Base-by-base conservation (phyloP, 345 rosid species). In the Bruguiera parviflora region DNA sequence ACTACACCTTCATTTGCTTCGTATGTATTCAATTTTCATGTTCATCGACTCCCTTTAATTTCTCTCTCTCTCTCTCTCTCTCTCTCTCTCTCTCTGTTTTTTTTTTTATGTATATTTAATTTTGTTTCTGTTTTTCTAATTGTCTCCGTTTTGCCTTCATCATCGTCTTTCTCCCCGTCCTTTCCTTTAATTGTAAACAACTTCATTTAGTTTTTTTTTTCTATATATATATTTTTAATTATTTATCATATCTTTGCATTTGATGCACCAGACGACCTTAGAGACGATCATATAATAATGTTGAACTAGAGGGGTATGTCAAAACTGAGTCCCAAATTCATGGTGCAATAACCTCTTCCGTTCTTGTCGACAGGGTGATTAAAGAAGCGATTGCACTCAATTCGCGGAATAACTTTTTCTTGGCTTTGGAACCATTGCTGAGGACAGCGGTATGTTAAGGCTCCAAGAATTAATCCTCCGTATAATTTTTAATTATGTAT, bases 341-440 rank as follows among this genome's bases (percentile, higher is more conserved):
- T 9, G 59, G 59, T 64, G 69, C 75, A 58, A 46, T 32, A 5
- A 10, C 9, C 16, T 32, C 11, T 33, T 39, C 7, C 31, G 1
- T 28, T 28, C 27, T 6, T 62, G 37, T 46, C 31, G 25, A 51
- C 83, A 94, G 98, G 70, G 84, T 89, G 49, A 77, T 89, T 28
- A 81, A 80, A 55, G 87, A 87, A 77, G 85, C 78, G 21, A 69
- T 85, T 8, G 67, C 74, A 85, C 77, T 81, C 73, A 88, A 85
- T 64, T 78, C 77, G 65, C 49, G 86, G 52, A 63, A 79, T 68
- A 77, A 70, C 56, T 68, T 92, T 16, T 73, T 81, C 29, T 22
- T 80, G n/a, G 86, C 89, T 69, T 72, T 94, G 60, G 98, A 89
- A 79, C 98, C 98, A 6, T 20, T 88, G 81, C 77, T 94, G 29